Evolutionary conservation across 2,329 filamentous ascomycete genomes (phyloP), one percentile per base, ranked within the genome.

Genomic region (Rasamsonia emersonii): DNA sequence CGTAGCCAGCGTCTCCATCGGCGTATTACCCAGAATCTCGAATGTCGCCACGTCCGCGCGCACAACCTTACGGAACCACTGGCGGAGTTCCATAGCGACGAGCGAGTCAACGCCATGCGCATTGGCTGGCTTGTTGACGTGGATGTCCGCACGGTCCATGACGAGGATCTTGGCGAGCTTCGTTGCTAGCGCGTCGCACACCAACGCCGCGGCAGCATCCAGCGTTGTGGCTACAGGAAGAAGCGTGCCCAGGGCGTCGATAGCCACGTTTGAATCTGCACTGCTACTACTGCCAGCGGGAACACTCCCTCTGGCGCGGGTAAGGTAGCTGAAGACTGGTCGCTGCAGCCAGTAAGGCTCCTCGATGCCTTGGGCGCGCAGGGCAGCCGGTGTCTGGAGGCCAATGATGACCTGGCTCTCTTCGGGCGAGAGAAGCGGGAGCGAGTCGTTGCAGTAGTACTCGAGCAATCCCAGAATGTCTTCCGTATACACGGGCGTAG

Each of bases 51-150:
- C 36, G 7, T 51, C 49, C 1, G 50, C 47, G 0, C 45, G 43
- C 16, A 55, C 47, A 24, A 56, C 51, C 24, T 48, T 46, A 9
- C 39, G 36, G 4, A 64, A 36, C 59, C 57, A 65, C 24, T 59
- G 61, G 2, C 63, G 42, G 20, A 68, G 29, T 41, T 68, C 63
- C 0, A 67, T 56, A 1, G 62, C 64, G 19, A 68, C 54, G 0
- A 68, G 51, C 1, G 59, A 62, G 42, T 64, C 61, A 4, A 63
- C 50, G 1, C 61, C 60, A 24, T 53, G 57, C 4, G 47, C 40
- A 9, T 49, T 42, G n/a, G 54, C 40, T 3, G 56, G 41, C 41
- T 47, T 49, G 1, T 27, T 25, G 2, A 40, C 26, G 16, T 54
- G 50, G 9, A 61, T 43, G 3, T 38, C 40, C 9, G 21, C n/a